A percentile compares a stretch with the other conserved stretches of the same genome.
Conservation (phyloP, 2,329 filamentous ascomycete genomes). For the Pseudopyrenochaeta lycopersici region DNA sequence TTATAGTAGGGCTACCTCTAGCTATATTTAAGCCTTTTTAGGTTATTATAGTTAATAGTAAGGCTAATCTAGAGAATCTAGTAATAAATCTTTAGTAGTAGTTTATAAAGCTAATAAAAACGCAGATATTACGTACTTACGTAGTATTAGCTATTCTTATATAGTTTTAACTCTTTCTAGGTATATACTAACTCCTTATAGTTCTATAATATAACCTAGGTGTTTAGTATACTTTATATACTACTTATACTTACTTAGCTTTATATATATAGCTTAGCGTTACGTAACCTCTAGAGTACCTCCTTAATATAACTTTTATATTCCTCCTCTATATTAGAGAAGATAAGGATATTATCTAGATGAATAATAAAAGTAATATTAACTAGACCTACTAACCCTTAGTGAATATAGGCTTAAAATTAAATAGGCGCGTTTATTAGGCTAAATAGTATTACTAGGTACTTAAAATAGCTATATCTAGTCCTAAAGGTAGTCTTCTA, state of each 20-base stretch:
- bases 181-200: too few species aligned
- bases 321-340: conserved; percentile 3
- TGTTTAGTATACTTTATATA: conserved; percentile 2
- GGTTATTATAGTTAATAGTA: too few species aligned
- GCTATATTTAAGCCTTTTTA: too few species aligned
- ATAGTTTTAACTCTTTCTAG: conserved; percentile 1
- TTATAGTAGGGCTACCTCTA: conserved; percentile 3
- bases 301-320: conserved; percentile 5
- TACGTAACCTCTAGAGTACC: not conserved
- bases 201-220: conserved; percentile 5
- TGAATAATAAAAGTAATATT: conserved; percentile 3
- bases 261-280: conserved; percentile 6
- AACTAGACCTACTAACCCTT: not conserved
- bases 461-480: too few species aligned
- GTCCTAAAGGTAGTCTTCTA: too few species aligned
- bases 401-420: too few species aligned
- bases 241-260: conserved; percentile 9
- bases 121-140: conserved; percentile 1
- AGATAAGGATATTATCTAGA: too few species aligned
- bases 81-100: too few species aligned
- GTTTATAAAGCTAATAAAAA: conserved; percentile 12
- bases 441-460: too few species aligned
- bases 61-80: too few species aligned
- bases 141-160: conserved; percentile 5
- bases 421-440: too few species aligned